Percentiles rank a stretch among this genome's conserved stretches.
Conservation (phyloP, 1,139 yeast species). For the Candida sp. region DNA sequence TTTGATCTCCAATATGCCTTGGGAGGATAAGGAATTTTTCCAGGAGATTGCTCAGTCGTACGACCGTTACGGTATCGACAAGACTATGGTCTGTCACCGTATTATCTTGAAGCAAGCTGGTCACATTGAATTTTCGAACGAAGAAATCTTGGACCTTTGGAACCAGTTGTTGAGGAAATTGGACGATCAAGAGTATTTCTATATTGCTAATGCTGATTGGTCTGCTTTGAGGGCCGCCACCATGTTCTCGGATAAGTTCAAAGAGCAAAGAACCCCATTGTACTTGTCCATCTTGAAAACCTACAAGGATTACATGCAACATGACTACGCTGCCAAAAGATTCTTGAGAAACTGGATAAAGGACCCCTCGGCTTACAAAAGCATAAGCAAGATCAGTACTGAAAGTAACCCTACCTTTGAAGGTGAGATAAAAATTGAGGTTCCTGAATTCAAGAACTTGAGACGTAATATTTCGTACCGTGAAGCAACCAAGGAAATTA, state of each 20-base stretch:
- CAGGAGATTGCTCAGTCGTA: conserved; percentile 69
- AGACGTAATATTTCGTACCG: conserved; percentile 34
- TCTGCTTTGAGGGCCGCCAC: conserved; percentile 85
- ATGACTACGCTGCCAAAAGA: conserved; percentile 31
- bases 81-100: conserved; percentile 77
- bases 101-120: conserved; percentile 80
- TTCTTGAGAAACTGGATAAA: conserved; percentile 40
- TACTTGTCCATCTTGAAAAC: conserved; percentile 63
- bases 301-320: conserved; percentile 51
- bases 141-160: conserved; percentile 66
- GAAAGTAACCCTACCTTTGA: conserved; percentile 23
- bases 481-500: conserved; percentile 22
- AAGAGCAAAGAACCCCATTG: conserved; percentile 50
- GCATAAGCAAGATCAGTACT: conserved; percentile 23
- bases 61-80: conserved; percentile 57
- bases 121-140: conserved; percentile 57
- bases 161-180: conserved; percentile 55
- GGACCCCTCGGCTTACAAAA: conserved; percentile 23
- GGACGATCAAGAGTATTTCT: conserved; percentile 57
- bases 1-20: conserved; percentile 67
- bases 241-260: conserved; percentile 45
- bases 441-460: conserved; percentile 32
- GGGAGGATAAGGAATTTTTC: conserved; percentile 72
- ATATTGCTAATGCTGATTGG: conserved; percentile 88
- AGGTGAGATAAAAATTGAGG: conserved; percentile 21